Base-by-base conservation (phyloP, 805 yeast species). In the Kazachstania bromeliacearum region DNA sequence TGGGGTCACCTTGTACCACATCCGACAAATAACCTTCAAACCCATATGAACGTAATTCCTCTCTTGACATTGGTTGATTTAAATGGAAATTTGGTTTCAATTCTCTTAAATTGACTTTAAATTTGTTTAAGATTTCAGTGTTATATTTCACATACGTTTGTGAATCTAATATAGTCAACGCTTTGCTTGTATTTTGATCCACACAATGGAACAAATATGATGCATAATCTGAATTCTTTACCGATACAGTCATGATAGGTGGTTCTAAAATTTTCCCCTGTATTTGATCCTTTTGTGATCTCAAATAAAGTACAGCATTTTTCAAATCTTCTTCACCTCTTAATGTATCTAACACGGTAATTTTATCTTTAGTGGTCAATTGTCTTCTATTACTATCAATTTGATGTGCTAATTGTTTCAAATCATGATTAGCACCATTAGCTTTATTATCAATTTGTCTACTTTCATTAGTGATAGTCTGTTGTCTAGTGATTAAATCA, bases 11-110 rank as follows among this genome's bases (percentile, higher is more conserved):
- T 2, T 60, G 57, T 2, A 89, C 50, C 43, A 74, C 74, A 47
- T 92, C 96, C 2, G 71, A 57, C 18, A 87, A 46, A 49, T 74
- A 84, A 1, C 95, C 92, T 37, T 83, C 95, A 55, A 92, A 87
- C 0, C 95, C 95, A 16, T 64, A 56, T 18, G 38, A 24, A 20
- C 43, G 48, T 2, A 85, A 46, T 33, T 67, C 51, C 7, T 63
- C 63, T 2, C 39, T 41, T 36, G 64, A 36, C 18, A 53, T 40
- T 20, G 24, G 4, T 32, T 38, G 42, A 36, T 34, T 16, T 5
- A 27, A 35, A 4, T 45, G 33, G 27, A 31, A 36, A 18, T 28
- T 28, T 13, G 25, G 35, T 17, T 55, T 44, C 4, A 64, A 21
- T 41, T 75, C 70, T 67, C 85, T 74, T 35, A 79, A 66, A 9